Conservation (phyloP, 257 asterid species). For the Solanum virginianum region DNA sequence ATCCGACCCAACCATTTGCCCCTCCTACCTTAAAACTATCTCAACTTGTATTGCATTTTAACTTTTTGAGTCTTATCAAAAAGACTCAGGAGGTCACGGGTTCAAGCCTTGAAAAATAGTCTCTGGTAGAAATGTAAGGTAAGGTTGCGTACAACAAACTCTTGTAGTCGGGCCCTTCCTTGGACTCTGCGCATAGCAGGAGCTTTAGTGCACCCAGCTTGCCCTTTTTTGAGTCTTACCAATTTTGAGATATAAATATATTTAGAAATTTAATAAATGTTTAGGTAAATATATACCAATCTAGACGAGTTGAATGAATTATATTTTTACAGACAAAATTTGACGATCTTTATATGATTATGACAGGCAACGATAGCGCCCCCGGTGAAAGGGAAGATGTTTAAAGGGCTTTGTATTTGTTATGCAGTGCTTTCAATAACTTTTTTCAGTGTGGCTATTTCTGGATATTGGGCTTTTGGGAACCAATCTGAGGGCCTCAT, state of each 20-base stretch:
- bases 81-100: too few species aligned
- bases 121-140: too few species aligned
- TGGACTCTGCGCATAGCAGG: too few species aligned
- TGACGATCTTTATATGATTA: background rate
- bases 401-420: slow-evolving; percentile 74
- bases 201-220: too few species aligned
- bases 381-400: slow-evolving; percentile 93
- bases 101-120: too few species aligned
- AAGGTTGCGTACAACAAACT: too few species aligned
- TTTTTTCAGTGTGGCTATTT: slow-evolving; percentile 69
- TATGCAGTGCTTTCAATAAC: slow-evolving; percentile 43
- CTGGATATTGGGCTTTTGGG: slow-evolving; percentile 95
- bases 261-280: background rate
- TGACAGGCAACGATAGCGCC: slow-evolving; percentile 74
- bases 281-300: background rate
- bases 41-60: background rate
- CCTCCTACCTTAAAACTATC: background rate
- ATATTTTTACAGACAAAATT: background rate
- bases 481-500: slow-evolving; percentile 43
- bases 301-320: background rate
- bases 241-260: too few species aligned
- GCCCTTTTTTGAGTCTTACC: too few species aligned
- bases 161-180: too few species aligned
- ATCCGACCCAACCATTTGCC: background rate
- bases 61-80: background rate